These are phyloP conservation scores for Ammopiptanthus mongolicus DNA, from an alignment of 306 rosid genomes.

Conservation along the genomic window DNA sequence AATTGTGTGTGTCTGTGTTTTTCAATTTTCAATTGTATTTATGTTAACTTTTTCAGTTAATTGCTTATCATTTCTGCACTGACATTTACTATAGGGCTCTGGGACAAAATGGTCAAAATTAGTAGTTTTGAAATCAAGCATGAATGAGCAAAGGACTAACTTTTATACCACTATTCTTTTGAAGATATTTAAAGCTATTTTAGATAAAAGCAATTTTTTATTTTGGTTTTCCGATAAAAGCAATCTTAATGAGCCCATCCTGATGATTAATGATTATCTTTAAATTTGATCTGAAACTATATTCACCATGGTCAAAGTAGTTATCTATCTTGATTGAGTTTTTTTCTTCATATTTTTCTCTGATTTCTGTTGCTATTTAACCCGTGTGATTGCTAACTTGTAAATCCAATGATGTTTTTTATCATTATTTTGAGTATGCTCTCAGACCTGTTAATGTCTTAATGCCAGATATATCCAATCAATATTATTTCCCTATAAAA, in stretches of 20 bases:
- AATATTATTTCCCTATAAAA: neutral
- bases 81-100: neutral
- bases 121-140: slow-evolving; percentile 7
- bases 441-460: neutral
- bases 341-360: neutral
- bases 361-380: neutral
- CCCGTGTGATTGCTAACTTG: neutral
- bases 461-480: neutral
- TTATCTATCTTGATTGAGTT: neutral
- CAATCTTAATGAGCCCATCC: neutral
- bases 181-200: neutral
- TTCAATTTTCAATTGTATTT: slow-evolving; percentile 6
- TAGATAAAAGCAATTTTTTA: neutral
- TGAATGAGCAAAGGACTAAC: neutral
- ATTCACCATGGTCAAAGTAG: neutral
- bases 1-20: slow-evolving; percentile 14
- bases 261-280: neutral
- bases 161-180: neutral
- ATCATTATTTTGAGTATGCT: neutral
- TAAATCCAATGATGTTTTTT: neutral
- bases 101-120: neutral
- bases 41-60: neutral
- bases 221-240: too few relatives aligned
- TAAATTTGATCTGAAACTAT: neutral
- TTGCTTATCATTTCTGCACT: slow-evolving; percentile 7